Conservation (phyloP, 179 eudicot species). For the Beta corolliflora region DNA sequence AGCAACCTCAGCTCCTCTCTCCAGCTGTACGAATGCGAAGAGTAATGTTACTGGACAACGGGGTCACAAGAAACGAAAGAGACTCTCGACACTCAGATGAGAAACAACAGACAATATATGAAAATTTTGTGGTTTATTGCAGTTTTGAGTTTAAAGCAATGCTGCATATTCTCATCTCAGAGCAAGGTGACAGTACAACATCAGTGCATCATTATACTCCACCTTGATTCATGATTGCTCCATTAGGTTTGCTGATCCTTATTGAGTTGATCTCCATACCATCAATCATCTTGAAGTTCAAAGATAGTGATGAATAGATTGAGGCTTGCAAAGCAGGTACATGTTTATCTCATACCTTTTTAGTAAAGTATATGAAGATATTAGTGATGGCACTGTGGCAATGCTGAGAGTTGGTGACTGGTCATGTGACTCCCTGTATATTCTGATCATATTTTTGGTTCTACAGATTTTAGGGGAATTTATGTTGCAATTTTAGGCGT, state of each 20-base stretch:
- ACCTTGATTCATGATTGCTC: background rate
- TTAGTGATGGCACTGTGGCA: background rate
- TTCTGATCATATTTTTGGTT: constrained; percentile 5
- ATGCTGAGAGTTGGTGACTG: background rate
- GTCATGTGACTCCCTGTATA: background rate
- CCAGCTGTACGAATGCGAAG: constrained; percentile 31
- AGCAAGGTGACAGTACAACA: background rate
- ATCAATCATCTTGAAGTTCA: background rate
- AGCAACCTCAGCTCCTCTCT: constrained; percentile 28
- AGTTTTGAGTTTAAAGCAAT: background rate
- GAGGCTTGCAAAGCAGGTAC: constrained; percentile 6
- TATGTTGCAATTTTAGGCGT: constrained; percentile 3
- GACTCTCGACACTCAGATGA: constrained; percentile 34
- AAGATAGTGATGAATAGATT: background rate
- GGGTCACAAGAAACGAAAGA: constrained; percentile 56
- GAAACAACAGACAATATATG: background rate
- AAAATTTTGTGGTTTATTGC: background rate
- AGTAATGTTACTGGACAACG: constrained; percentile 26
- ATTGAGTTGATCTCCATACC: background rate
- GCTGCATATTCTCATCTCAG: background rate
- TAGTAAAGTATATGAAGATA: background rate
- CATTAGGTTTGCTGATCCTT: background rate
- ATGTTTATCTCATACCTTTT: background rate
- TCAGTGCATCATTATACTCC: background rate
- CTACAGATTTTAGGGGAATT: constrained; percentile 2